Percentiles rank a stretch among this genome's conserved stretches.
These are phyloP conservation scores for Boletus rufocinnamomeus DNA, from an alignment of 768 basidiomycete genomes.

Conservation along the genomic window DNA sequence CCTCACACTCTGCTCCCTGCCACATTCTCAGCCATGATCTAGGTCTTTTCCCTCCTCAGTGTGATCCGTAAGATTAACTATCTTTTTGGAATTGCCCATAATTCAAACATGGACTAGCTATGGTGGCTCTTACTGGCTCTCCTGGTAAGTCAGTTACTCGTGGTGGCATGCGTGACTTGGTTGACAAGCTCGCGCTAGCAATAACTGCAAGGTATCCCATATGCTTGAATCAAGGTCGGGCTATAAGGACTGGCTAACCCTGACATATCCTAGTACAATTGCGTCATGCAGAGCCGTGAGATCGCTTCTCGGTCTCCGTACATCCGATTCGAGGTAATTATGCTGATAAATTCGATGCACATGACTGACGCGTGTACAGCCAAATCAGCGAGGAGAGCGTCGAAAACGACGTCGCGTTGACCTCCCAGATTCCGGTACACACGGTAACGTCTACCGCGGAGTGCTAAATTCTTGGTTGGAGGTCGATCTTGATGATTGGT, in stretches of 20 bases:
- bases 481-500: no score
- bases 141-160: conserved; percentile 9
- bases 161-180: neutral
- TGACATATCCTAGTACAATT: conserved; percentile 11
- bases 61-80: neutral
- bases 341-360: neutral
- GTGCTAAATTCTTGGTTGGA: neutral
- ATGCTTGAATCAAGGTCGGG: no score
- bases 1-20: no score
- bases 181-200: conserved; percentile 13
- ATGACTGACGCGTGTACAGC: conserved; percentile 4
- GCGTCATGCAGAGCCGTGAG: conserved; percentile 21
- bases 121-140: conserved; percentile 3
- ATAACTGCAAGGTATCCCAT: conserved; percentile 16
- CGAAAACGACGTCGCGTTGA: conserved; percentile 1
- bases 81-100: neutral
- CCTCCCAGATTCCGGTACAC: conserved; percentile 8
- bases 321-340: neutral
- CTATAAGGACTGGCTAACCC: neutral
- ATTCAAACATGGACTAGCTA: conserved; percentile 4
- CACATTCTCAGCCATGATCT: neutral
- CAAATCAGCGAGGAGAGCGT: neutral
- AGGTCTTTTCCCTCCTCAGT: conserved; percentile 20
- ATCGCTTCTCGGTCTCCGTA: conserved; percentile 14
- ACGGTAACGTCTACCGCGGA: neutral